Evolutionary conservation across 345 rosid genomes (phyloP).

Genomic region (Lepidium aucheri): DNA sequence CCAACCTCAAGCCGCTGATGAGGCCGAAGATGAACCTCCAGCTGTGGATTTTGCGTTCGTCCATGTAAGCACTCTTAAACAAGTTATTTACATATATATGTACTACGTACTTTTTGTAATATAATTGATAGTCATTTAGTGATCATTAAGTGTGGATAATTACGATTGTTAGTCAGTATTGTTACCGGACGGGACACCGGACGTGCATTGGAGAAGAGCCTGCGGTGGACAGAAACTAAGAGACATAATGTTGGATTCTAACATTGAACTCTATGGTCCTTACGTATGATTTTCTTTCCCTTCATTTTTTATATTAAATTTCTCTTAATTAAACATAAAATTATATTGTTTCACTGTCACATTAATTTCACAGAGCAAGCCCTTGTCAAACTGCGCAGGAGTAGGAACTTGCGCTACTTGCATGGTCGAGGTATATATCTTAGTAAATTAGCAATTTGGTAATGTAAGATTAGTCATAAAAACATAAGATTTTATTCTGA

Average conservation of each 20-base stretch:
- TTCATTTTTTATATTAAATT: not conserved
- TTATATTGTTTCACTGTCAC: not conserved
- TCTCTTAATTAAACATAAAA: not conserved
- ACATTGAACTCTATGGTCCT: conserved; percentile 87
- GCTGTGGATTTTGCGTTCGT: conserved; percentile 67
- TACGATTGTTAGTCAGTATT: conserved; percentile 51
- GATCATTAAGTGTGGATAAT: not conserved
- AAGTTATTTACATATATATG: not conserved
- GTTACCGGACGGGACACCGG: conserved; percentile 88
- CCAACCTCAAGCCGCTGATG: conserved; percentile 23
- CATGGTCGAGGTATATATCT: conserved; percentile 67
- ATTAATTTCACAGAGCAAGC: conserved; percentile 41
- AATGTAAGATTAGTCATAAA: not conserved
- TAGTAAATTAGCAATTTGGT: not conserved
- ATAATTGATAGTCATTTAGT: not conserved
- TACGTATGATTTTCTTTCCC: conserved; percentile 40
- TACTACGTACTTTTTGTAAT: no score
- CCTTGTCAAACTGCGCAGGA: conserved; percentile 78
- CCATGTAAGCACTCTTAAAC: conserved; percentile 43
- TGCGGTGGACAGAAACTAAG: conserved; percentile 89
- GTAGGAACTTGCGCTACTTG: conserved; percentile 92
- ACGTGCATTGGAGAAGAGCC: conserved; percentile 60
- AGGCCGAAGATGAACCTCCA: conserved; percentile 44
- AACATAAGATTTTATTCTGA: not conserved
- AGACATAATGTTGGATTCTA: conserved; percentile 71